phyloP scores from a whole-genome alignment of 2,329 filamentous ascomycete genomes.

The Zymoseptoria pseudotritici region DNA sequence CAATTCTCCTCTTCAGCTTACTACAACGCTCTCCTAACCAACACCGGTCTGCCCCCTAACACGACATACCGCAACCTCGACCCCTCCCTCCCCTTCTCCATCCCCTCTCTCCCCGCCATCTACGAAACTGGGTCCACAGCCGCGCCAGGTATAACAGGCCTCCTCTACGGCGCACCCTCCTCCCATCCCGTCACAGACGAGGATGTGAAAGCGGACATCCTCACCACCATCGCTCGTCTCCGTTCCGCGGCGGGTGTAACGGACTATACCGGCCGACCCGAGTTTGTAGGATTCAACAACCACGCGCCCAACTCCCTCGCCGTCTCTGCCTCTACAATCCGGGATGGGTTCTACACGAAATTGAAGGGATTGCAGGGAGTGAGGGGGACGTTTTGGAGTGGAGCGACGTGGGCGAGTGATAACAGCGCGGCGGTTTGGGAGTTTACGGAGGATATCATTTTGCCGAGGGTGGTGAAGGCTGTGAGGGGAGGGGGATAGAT shows the following conservation, averaged over 20 bases:
- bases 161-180: slow-evolving; percentile 9
- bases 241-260: not conserved
- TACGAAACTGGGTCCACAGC: slow-evolving; percentile 5
- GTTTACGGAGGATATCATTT: slow-evolving; percentile 19
- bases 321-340: slow-evolving; percentile 17
- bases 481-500: too few species aligned
- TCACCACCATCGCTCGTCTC: slow-evolving; percentile 3
- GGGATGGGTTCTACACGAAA: slow-evolving; percentile 22
- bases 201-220: slow-evolving; percentile 10
- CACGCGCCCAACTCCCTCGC: slow-evolving; percentile 25
- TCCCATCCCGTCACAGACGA: slow-evolving; percentile 5
- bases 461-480: slow-evolving; percentile 2
- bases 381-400: slow-evolving; percentile 23
- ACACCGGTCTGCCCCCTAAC: slow-evolving; percentile 15
- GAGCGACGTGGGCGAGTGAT: slow-evolving; percentile 26
- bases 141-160: slow-evolving; percentile 5
- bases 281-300: slow-evolving; percentile 17
- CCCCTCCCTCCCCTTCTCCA: slow-evolving; percentile 5
- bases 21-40: slow-evolving; percentile 14
- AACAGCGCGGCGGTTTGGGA: slow-evolving; percentile 28
- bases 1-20: slow-evolving; percentile 30
- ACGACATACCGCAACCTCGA: slow-evolving; percentile 13
- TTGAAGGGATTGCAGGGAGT: slow-evolving; percentile 23
- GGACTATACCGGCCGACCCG: not conserved
- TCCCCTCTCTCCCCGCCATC: slow-evolving; percentile 14